A percentile compares a stretch with the other conserved stretches of the same genome.
phyloP scores from a whole-genome alignment of 305 asterid genomes.

The Nicotiana rustica region DNA sequence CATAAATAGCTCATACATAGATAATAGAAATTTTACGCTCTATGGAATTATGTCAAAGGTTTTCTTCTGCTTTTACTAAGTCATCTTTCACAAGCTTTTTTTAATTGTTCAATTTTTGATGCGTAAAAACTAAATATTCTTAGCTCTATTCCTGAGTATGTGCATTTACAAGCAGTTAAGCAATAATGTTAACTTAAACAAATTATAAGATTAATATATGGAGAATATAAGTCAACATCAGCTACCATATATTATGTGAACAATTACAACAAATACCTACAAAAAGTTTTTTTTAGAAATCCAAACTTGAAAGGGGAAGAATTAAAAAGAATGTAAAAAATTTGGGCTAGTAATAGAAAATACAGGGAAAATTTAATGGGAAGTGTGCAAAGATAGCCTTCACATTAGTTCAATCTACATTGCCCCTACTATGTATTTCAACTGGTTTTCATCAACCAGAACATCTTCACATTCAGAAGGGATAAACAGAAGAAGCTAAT shows the following conservation, averaged over 20 bases:
- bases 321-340: not conserved
- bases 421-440: slow-evolving; percentile 4
- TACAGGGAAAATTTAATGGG: not conserved
- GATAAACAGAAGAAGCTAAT: not conserved
- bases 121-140: too few species aligned
- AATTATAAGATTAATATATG: too few species aligned
- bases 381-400: not conserved
- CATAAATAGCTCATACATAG: too few species aligned
- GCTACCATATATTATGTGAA: not conserved
- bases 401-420: slow-evolving; percentile 10
- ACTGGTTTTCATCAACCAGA: not conserved
- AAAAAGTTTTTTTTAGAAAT: not conserved
- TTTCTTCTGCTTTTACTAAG: too few species aligned
- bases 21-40: too few species aligned
- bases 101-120: too few species aligned
- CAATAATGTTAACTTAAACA: too few species aligned
- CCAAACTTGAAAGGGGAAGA: slow-evolving; percentile 6
- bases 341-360: not conserved
- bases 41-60: too few species aligned
- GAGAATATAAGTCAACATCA: too few species aligned
- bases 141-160: too few species aligned
- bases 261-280: not conserved
- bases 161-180: too few species aligned
- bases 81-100: too few species aligned
- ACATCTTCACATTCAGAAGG: slow-evolving; percentile 15